Conservation (phyloP, 169 alveolate species). For the Plasmodium adleri region DNA sequence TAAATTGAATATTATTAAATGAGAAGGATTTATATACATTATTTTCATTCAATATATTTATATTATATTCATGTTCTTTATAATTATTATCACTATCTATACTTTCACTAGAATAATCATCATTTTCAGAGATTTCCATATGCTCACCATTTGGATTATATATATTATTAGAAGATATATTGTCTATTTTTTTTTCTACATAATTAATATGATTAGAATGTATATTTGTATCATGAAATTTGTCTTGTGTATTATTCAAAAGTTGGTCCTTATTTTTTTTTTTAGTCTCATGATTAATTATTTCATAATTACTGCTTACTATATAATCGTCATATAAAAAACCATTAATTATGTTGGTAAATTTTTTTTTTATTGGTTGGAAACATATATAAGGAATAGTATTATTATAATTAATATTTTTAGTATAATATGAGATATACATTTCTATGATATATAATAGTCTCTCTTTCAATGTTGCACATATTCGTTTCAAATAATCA, state of each 20-base stretch:
- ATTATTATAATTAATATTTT: slow-evolving; percentile 8
- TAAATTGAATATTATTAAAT: slow-evolving; percentile 21
- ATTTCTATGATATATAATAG: slow-evolving; percentile 52
- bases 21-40: slow-evolving; percentile 54
- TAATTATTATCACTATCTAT: slow-evolving; percentile 29
- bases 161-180: neutral
- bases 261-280: neutral
- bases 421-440: slow-evolving; percentile 72
- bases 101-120: slow-evolving; percentile 49
- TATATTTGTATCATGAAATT: neutral
- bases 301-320: neutral
- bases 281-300: neutral
- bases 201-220: neutral
- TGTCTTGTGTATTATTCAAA: neutral
- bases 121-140: neutral
- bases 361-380: slow-evolving; percentile 61
- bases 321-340: slow-evolving; percentile 54
- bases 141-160: neutral
- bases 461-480: slow-evolving; percentile 49
- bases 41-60: slow-evolving; percentile 45
- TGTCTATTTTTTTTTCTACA: neutral
- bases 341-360: slow-evolving; percentile 40
- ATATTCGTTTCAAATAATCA: slow-evolving; percentile 55
- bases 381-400: slow-evolving; percentile 65
- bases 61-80: slow-evolving; percentile 45